Base-by-base conservation (phyloP, 495 filamentous ascomycete species). In the Xylaria bambusicola region DNA sequence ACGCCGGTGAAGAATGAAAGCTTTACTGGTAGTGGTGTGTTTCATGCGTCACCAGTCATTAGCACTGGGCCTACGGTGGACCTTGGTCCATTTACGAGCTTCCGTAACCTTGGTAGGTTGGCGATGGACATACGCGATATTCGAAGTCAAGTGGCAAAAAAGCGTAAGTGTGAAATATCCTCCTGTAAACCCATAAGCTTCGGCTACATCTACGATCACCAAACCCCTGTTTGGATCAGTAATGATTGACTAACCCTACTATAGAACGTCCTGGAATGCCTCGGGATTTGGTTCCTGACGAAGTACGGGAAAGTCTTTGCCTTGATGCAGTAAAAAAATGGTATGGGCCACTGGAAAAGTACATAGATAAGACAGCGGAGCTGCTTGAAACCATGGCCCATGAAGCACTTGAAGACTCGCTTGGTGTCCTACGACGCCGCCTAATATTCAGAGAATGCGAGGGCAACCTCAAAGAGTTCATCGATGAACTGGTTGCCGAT, bases 221-320 rank as follows among this genome's bases (percentile, higher is more conserved):
- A n/a, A 23, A 17, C n/a, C 27, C 12, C 3, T 13, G 20, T 20
- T 35, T 7, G 13, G 26, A 6, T 20, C 24, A 4, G 4, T 10
- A 41, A 29, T 45, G 1, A 45, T 38, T 59, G 23, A 59, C 46
- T 36, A 3, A 9, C 1, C n/a, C 4, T 12, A 13, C 33, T 45
- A 8, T 38, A 60, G 57, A 60, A 38, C 65, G 68, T 1, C 76
- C 77, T 8, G 78, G 77, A 2, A 73, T 78, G 61, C 77, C 77
- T 18, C 65, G 61, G 5, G 73, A 74, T 41, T 62, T 79, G 0
- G 73, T 79, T 2, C 75, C 75, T 0, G 55, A 66, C 9, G 66
- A 66, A 18, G 78, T 81, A 7, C 74, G 79, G 18, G 66, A 75
- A 54, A 67, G 64, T 7, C 60, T 81, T 0, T 77, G 66, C 26